Percentiles rank a stretch among this genome's conserved stretches.
Conservation (phyloP, 2,329 filamentous ascomycete species). For the Talaromyces albobiverticillius region DNA sequence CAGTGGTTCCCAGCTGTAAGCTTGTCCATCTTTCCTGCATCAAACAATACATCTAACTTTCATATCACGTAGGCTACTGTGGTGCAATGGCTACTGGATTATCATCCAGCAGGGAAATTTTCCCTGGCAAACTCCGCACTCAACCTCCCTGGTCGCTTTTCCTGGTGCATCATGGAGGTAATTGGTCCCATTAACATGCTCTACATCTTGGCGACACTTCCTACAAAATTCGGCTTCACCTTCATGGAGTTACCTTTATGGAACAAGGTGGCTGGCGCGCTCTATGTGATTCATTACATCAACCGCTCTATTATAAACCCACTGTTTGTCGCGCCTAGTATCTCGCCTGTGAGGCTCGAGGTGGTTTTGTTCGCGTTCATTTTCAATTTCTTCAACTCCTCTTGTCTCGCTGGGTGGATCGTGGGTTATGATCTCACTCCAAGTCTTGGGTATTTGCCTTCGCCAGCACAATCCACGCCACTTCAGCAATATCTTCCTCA, state of each 20-base stretch:
- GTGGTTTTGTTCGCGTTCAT: slow-evolving; percentile 62
- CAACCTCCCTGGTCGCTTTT: slow-evolving; percentile 85
- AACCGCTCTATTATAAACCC: slow-evolving; percentile 86
- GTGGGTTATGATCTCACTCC: slow-evolving; percentile 66
- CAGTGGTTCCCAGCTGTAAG: slow-evolving; percentile 45
- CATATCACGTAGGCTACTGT: slow-evolving; percentile 58
- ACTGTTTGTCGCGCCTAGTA: slow-evolving; percentile 76
- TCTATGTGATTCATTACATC: slow-evolving; percentile 76
- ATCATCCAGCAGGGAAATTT: slow-evolving; percentile 92
- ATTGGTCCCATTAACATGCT: slow-evolving; percentile 73
- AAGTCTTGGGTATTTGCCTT: slow-evolving; percentile 18
- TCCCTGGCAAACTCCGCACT: slow-evolving; percentile 63
- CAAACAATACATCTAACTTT: slow-evolving; percentile 6
- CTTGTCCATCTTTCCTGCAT: slow-evolving; percentile 41
- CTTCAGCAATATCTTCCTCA: slow-evolving; percentile 44
- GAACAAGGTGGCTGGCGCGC: slow-evolving; percentile 34
- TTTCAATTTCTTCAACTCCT: slow-evolving; percentile 81
- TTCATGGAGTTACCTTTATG: slow-evolving; percentile 26
- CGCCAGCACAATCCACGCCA: slow-evolving; percentile 15
- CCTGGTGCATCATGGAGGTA: slow-evolving; percentile 85
- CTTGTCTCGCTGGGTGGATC: slow-evolving; percentile 75
- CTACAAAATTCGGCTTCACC: slow-evolving; percentile 30
- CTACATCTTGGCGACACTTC: slow-evolving; percentile 73
- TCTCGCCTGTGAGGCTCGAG: slow-evolving; percentile 78
- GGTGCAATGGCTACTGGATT: slow-evolving; percentile 72